phyloP scores from a whole-genome alignment of 179 eudicot genomes.

The Spergularia azorica region DNA sequence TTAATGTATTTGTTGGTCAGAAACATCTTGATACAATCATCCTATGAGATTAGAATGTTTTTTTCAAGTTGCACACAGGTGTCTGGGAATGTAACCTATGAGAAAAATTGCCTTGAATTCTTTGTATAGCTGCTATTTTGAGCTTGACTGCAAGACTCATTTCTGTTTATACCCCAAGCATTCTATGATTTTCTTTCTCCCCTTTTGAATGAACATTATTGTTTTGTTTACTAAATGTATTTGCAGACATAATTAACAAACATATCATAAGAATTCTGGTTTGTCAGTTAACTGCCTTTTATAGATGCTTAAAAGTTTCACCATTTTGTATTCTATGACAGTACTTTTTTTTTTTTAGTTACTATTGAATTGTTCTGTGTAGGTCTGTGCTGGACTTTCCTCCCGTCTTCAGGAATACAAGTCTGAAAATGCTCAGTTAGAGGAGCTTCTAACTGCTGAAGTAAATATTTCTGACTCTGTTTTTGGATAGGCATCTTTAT shows the following conservation, averaged over 20 bases:
- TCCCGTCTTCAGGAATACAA: slow-evolving; percentile 98
- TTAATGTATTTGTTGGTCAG: no score
- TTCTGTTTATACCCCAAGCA: not conserved
- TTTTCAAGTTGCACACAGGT: no score
- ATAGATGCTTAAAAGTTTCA: slow-evolving; percentile 2
- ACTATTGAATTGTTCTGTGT: slow-evolving; percentile 27
- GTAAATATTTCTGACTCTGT: slow-evolving; percentile 36
- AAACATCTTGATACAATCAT: no score
- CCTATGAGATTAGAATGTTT: no score
- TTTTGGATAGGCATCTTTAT: slow-evolving; percentile 15
- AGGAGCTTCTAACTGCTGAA: slow-evolving; percentile 96
- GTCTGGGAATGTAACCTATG: not conserved
- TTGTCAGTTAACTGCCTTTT: not conserved
- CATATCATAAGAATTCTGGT: not conserved
- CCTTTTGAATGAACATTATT: not conserved
- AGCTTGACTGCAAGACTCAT: slow-evolving; percentile 6
- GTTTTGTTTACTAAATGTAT: slow-evolving; percentile 3
- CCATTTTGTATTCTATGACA: not conserved
- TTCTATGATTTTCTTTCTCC: not conserved
- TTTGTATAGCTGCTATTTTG: not conserved
- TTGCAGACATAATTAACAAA: not conserved
- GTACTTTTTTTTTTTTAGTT: not conserved
- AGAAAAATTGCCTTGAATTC: not conserved
- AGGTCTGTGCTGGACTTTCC: slow-evolving; percentile 99
- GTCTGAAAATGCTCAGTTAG: slow-evolving; percentile 95